Conservation (phyloP, 140 eudicot species). For the Oenanthe javanica region DNA sequence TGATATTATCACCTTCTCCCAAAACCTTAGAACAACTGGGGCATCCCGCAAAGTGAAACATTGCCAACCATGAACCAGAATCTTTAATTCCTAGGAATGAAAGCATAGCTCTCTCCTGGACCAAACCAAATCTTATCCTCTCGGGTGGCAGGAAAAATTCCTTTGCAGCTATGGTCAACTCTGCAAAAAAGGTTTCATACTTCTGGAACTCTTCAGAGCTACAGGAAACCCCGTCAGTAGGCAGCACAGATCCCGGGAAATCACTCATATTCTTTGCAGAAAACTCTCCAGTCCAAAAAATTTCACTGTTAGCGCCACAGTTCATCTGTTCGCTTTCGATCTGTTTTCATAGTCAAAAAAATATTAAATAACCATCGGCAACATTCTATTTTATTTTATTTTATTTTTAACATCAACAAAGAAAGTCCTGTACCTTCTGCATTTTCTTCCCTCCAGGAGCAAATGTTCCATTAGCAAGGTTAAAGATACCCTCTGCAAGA, state of each 20-base stretch:
- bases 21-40: constrained; percentile 60
- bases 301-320: constrained; percentile 38
- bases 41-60: constrained; percentile 58
- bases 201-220: constrained; percentile 46
- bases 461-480: constrained; percentile 30
- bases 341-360: constrained; percentile 31
- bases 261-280: constrained; percentile 34
- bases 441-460: constrained; percentile 34
- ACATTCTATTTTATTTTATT: constrained; percentile 2
- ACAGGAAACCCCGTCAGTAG: constrained; percentile 42
- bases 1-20: constrained; percentile 45
- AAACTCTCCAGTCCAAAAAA: constrained; percentile 44
- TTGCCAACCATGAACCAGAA: constrained; percentile 52
- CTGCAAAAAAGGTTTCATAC: constrained; percentile 46
- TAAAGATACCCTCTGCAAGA: constrained; percentile 32
- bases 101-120: constrained; percentile 58
- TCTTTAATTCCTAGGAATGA: constrained; percentile 47
- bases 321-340: constrained; percentile 38
- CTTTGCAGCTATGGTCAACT: constrained; percentile 38
- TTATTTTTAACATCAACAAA: constrained; percentile 14
- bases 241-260: constrained; percentile 34
- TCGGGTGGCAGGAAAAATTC: constrained; percentile 86
- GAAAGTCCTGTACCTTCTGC: constrained; percentile 61
- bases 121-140: constrained; percentile 56
- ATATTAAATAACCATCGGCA: constrained; percentile 8